Evolutionary conservation across 805 yeast genomes (phyloP).

Genomic region (Kurtzmaniella fragi): DNA sequence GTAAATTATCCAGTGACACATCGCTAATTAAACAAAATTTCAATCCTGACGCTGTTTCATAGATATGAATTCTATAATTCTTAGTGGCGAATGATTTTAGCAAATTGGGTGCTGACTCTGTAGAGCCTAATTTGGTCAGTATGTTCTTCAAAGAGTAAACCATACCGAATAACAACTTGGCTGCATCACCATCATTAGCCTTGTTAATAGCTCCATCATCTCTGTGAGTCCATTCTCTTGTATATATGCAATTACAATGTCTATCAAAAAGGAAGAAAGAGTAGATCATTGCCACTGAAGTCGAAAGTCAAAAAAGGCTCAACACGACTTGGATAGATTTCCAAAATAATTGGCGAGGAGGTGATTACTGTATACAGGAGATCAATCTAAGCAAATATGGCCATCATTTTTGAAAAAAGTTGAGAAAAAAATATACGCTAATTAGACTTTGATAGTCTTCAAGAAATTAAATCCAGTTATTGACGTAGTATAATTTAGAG

Average conservation of each 20-base stretch:
- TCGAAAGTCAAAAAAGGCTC: slow-evolving; percentile 32
- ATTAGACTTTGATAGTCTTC: too few species aligned
- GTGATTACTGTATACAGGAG: too few species aligned
- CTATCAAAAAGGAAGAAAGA: slow-evolving; percentile 90
- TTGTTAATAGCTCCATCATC: slow-evolving; percentile 34
- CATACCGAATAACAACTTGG: slow-evolving; percentile 83
- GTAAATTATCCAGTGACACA: slow-evolving; percentile 49
- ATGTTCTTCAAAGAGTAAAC: slow-evolving; percentile 75
- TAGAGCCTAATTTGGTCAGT: slow-evolving; percentile 44
- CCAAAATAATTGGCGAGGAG: too few species aligned
- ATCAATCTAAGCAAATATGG: too few species aligned
- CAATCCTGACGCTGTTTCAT: slow-evolving; percentile 74
- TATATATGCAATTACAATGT: slow-evolving; percentile 84
- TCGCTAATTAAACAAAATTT: slow-evolving; percentile 75
- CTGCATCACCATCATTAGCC: slow-evolving; percentile 60
- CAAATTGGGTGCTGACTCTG: slow-evolving; percentile 17
- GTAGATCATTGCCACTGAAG: slow-evolving; percentile 36
- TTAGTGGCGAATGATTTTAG: slow-evolving; percentile 64
- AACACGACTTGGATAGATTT: not conserved
- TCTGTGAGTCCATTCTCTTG: slow-evolving; percentile 49
- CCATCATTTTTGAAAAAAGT: too few species aligned
- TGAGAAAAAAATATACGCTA: too few species aligned
- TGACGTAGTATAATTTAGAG: too few species aligned
- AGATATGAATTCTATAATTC: slow-evolving; percentile 71
- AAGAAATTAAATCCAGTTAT: too few species aligned